Evolutionary conservation across 2,329 filamentous ascomycete genomes (phyloP).

Genomic region (Cercospora sesami): DNA sequence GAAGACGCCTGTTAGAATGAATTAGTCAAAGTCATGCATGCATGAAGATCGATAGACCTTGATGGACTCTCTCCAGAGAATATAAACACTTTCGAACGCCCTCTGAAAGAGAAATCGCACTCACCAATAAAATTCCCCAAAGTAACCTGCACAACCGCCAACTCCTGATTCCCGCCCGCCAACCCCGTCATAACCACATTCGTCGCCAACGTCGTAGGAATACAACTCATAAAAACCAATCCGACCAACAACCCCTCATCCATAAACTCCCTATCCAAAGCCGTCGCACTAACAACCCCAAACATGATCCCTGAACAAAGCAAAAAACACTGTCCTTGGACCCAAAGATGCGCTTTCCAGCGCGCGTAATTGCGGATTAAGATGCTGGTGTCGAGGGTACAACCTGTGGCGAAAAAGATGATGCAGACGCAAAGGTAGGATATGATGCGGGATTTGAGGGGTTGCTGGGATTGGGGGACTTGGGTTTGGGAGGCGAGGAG

Average conservation of each 20-base stretch:
- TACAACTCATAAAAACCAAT: conserved; percentile 65
- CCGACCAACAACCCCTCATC: conserved; percentile 66
- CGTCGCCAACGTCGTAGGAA: conserved; percentile 70
- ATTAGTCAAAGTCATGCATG: neutral
- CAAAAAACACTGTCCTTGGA: conserved; percentile 67
- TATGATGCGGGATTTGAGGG: conserved; percentile 53
- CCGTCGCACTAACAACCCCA: conserved; percentile 54
- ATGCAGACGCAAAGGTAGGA: conserved; percentile 68
- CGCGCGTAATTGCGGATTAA: conserved; percentile 62
- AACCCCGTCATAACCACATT: conserved; percentile 73
- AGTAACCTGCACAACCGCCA: conserved; percentile 61
- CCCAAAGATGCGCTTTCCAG: conserved; percentile 67
- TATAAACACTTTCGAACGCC: too few species aligned
- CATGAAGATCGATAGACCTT: neutral
- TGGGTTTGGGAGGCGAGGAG: conserved; percentile 57
- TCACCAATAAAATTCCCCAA: conserved; percentile 66
- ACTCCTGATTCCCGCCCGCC: conserved; percentile 60
- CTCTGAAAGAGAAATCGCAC: neutral
- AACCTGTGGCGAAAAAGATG: conserved; percentile 70
- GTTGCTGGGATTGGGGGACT: conserved; percentile 56
- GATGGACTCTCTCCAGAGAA: neutral
- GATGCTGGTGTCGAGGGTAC: conserved; percentile 65
- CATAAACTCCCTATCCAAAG: conserved; percentile 54
- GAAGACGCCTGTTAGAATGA: conserved; percentile 49
- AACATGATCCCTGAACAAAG: conserved; percentile 65